Conservation (phyloP, 169 alveolate genomes). For the Neospora caninum region DNA sequence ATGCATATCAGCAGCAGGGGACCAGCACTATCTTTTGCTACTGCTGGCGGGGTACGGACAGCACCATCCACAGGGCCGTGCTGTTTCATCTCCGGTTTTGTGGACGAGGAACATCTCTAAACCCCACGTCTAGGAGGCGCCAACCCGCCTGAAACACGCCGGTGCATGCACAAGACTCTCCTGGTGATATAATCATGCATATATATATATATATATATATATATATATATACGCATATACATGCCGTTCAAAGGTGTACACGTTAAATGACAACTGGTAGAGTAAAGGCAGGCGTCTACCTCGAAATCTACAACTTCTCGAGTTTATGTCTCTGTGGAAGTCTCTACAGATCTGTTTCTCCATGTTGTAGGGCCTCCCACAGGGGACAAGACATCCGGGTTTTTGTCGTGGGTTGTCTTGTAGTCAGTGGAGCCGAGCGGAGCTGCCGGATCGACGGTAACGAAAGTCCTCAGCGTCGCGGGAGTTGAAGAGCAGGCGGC, state of each 20-base stretch:
- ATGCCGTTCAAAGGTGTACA: neutral
- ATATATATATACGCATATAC: neutral
- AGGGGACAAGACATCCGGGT: neutral
- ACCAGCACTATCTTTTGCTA: no score
- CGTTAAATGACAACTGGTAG: no score
- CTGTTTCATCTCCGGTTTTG: no score
- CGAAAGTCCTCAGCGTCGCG: neutral
- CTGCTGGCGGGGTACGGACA: no score
- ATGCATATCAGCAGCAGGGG: no score
- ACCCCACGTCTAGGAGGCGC: no score
- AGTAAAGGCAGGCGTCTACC: neutral
- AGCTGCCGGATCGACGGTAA: neutral
- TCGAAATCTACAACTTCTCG: neutral
- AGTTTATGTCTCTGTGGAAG: neutral
- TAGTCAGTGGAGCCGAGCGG: neutral
- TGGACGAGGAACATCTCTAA: no score
- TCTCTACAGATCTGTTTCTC: neutral
- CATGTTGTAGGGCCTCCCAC: no score
- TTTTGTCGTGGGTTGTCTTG: neutral
- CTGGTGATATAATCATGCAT: neutral
- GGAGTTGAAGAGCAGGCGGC: neutral
- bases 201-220: slow-evolving; percentile 3
- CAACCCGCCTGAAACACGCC: no score
- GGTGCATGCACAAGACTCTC: no score
- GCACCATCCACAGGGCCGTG: no score